A percentile compares a stretch with the other conserved stretches of the same genome.
Conservation (phyloP, 441 rosid species). For the Adansonia grandidieri region DNA sequence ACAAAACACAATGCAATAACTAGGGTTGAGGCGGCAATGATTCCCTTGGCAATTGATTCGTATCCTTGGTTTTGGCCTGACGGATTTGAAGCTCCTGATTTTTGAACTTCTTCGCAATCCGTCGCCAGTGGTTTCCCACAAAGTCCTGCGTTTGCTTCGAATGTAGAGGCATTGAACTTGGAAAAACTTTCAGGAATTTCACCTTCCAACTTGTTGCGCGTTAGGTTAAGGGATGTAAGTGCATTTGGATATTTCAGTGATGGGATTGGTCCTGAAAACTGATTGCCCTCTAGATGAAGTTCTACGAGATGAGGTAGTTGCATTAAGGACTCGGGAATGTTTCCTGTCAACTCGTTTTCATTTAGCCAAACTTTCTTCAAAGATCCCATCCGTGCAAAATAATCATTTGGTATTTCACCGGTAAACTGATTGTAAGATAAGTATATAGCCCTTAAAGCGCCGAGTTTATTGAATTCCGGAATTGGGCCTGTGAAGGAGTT, state of each 20-base stretch:
- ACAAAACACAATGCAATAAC: conserved; percentile 39
- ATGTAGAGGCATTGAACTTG: conserved; percentile 40
- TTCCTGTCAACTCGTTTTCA: conserved; percentile 59
- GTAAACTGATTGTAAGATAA: conserved; percentile 58
- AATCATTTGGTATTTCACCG: conserved; percentile 61
- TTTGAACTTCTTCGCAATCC: conserved; percentile 32
- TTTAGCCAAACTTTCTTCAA: conserved; percentile 69
- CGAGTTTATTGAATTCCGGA: conserved; percentile 65
- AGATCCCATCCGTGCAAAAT: conserved; percentile 52
- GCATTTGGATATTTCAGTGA: conserved; percentile 34
- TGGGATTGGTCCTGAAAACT: conserved; percentile 66
- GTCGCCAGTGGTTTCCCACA: conserved; percentile 56
- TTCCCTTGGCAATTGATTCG: conserved; percentile 3
- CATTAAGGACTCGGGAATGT: conserved; percentile 61
- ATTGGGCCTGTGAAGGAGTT: conserved; percentile 65
- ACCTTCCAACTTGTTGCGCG: conserved; percentile 70
- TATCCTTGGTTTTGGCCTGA: neutral
- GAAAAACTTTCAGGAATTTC: conserved; percentile 55
- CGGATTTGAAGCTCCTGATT: neutral
- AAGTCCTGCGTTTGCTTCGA: conserved; percentile 51
- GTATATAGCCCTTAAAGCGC: conserved; percentile 53
- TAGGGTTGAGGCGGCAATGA: conserved; percentile 31
- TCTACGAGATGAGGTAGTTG: conserved; percentile 50
- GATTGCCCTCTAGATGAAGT: conserved; percentile 72
- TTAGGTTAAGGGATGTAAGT: conserved; percentile 50